phyloP scores from a whole-genome alignment of 176 grass and related monocot genomes.

The Juncus effusus region DNA sequence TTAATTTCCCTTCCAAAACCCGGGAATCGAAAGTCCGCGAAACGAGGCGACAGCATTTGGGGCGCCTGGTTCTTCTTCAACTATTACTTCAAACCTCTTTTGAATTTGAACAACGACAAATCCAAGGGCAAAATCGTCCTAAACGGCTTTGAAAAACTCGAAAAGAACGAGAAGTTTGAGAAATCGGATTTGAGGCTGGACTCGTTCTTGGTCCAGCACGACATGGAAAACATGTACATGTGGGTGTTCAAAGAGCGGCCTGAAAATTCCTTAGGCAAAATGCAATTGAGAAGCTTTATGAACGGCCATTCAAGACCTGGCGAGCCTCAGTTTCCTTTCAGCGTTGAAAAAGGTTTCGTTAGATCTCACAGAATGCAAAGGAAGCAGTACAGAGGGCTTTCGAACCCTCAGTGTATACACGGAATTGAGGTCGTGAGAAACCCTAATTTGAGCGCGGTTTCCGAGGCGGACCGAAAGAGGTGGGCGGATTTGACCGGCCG shows the following conservation, averaged over 20 bases:
- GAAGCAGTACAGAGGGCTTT: slow-evolving; percentile 91
- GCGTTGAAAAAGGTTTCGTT: slow-evolving; percentile 74
- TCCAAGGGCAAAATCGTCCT: slow-evolving; percentile 61
- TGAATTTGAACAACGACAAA: slow-evolving; percentile 44
- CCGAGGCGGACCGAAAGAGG: slow-evolving; percentile 75
- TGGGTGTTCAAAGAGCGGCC: slow-evolving; percentile 97
- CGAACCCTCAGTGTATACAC: slow-evolving; percentile 95
- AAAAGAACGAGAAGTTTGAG: slow-evolving; percentile 37
- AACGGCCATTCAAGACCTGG: slow-evolving; percentile 82
- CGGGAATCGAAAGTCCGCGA: slow-evolving; percentile 62
- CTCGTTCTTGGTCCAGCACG: slow-evolving; percentile 95
- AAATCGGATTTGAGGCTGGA: slow-evolving; percentile 79
- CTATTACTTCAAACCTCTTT: slow-evolving; percentile 95
- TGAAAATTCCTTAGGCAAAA: slow-evolving; percentile 94
- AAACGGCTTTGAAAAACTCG: slow-evolving; percentile 26
- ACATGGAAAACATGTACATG: slow-evolving; percentile 99
- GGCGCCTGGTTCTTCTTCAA: slow-evolving; percentile 99
- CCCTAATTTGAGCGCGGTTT: slow-evolving; percentile 55
- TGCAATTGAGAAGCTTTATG: slow-evolving; percentile 99
- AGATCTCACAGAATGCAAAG: slow-evolving; percentile 97
- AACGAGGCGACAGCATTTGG: slow-evolving; percentile 96
- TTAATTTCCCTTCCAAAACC: slow-evolving; percentile 46
- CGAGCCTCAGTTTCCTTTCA: slow-evolving; percentile 88
- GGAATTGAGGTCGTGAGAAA: slow-evolving; percentile 79
- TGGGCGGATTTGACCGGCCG: slow-evolving; percentile 87